These are phyloP conservation scores for Xylaria grammica DNA, from an alignment of 495 filamentous ascomycete genomes.

Conservation along the genomic window DNA sequence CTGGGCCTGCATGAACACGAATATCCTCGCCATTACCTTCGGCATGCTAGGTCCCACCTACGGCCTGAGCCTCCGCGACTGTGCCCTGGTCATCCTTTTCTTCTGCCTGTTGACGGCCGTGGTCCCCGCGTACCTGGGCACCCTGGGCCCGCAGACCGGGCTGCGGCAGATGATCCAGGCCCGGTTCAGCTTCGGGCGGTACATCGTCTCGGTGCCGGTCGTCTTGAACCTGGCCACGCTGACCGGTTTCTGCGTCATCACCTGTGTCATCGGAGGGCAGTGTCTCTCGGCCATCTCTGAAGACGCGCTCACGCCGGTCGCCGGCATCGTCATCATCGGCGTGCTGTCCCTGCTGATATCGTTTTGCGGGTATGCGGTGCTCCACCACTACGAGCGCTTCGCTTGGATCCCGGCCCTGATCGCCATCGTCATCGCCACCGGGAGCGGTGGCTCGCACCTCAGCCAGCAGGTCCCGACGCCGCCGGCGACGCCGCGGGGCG, in stretches of 20 bases:
- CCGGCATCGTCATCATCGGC: constrained; percentile 58
- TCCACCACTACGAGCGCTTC: constrained; percentile 66
- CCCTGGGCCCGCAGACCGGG: constrained; percentile 56
- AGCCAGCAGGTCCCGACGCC: constrained; percentile 36
- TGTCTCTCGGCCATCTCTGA: constrained; percentile 58
- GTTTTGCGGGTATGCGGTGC: constrained; percentile 62
- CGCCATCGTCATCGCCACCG: constrained; percentile 54
- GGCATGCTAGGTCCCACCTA: constrained; percentile 60
- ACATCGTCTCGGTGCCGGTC: constrained; percentile 50
- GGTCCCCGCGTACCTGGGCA: constrained; percentile 57
- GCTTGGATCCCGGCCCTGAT: constrained; percentile 64
- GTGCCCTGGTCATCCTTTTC: constrained; percentile 59
- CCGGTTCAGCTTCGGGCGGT: constrained; percentile 58
- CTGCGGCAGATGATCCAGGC: constrained; percentile 63
- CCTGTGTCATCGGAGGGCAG: constrained; percentile 52
- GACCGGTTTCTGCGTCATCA: constrained; percentile 56
- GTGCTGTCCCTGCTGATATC: constrained; percentile 60
- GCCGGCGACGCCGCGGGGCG: constrained; percentile 32
- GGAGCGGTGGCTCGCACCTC: constrained; percentile 44
- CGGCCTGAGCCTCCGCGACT: constrained; percentile 53
- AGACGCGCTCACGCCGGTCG: constrained; percentile 49
- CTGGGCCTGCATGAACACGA: constrained; percentile 37
- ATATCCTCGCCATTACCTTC: constrained; percentile 49
- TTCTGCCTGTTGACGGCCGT: constrained; percentile 56
- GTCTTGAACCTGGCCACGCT: constrained; percentile 56